A percentile compares a stretch with the other conserved stretches of the same genome.
phyloP scores from a whole-genome alignment of 257 asterid species.

The Dorcoceras hygrometricum region DNA sequence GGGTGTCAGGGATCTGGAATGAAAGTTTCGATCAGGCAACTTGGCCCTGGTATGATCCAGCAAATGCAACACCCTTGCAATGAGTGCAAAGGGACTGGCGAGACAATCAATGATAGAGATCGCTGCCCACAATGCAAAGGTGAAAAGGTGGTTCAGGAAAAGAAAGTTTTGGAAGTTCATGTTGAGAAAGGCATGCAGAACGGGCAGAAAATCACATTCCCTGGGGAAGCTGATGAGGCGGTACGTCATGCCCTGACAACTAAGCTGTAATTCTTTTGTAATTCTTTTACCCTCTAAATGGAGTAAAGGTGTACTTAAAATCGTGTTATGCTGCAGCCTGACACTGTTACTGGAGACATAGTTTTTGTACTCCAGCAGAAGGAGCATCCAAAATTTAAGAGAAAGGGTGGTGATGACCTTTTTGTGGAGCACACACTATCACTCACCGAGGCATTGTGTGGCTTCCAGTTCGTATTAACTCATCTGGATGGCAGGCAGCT shows the following conservation, averaged over 20 bases:
- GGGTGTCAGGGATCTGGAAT: conserved; percentile 71
- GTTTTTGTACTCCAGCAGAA: conserved; percentile 66
- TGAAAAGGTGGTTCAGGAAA: conserved; percentile 58
- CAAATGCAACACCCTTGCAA: conserved; percentile 78
- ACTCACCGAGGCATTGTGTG: conserved; percentile 66
- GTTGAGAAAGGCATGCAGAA: conserved; percentile 78
- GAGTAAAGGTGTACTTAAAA: background rate
- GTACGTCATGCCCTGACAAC: conserved; percentile 58
- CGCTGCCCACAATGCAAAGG: conserved; percentile 71
- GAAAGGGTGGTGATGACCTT: conserved; percentile 57
- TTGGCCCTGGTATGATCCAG: conserved; percentile 67
- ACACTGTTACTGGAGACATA: conserved; percentile 58
- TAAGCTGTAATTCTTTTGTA: background rate
- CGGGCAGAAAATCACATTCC: conserved; percentile 65
- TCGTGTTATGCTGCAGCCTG: conserved; percentile 57
- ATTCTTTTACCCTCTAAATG: conserved; percentile 14
- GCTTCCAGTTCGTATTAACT: conserved; percentile 55
- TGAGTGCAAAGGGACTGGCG: conserved; percentile 71
- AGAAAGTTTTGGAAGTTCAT: conserved; percentile 64
- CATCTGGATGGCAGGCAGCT: conserved; percentile 67
- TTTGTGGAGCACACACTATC: conserved; percentile 61
- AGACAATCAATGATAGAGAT: conserved; percentile 54
- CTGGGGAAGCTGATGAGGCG: conserved; percentile 83
- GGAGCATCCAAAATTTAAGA: conserved; percentile 65
- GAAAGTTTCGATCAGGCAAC: conserved; percentile 64